Base-by-base conservation (phyloP, 139 green algal genomes). In the Yamagishiella unicocca region DNA sequence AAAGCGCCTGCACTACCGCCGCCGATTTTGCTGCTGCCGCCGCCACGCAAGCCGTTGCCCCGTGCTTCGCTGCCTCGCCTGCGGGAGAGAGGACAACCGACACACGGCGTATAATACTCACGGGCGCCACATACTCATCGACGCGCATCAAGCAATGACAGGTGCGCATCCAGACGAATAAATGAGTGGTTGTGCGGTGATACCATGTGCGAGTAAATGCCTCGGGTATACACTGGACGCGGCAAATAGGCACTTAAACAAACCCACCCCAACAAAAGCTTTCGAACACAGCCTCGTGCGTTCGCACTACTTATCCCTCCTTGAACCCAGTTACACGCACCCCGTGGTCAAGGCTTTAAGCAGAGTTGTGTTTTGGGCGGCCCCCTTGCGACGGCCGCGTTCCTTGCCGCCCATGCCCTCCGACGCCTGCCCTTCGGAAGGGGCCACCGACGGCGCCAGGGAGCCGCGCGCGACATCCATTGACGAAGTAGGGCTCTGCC, bases 381-480 rank as follows among this genome's bases (percentile, higher is more conserved):
- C 35, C 7, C 43, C 80, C 80, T 86, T 86, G 43, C 80, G 62
- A 21, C 68, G 40, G 53, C 54, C 33, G 21, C 80, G 62, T 9
- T 67, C 80, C 19, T 40, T 61, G 64, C 40, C 53, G 66, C 43
- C n/a, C 43, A 31, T 22, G 31, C 54, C n/a, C 4, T 75, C 53
- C 27, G 40, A 8, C 5, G 5, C 35, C 54, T 71, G 74, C 67
- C 74, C 73, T 72, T 81, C 71, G 31, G 31, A 84, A 38, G 33
- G 53, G 27, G 29, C 35, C 37, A 88, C 35, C 25, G 73, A 75
- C 29, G 71, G 55, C 55, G 71, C 58, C 33, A 84, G 43, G 0
- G 86, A 91, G 35, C 89, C 89, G 38, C 77, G 54, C 21, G 84
- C 61, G 6, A 92, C 89, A 50, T 92, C 89, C 22, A 92, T 35